These are phyloP conservation scores for Sphagnurus paluster DNA, from an alignment of 1,284 basidiomycete species.

Conservation along the genomic window DNA sequence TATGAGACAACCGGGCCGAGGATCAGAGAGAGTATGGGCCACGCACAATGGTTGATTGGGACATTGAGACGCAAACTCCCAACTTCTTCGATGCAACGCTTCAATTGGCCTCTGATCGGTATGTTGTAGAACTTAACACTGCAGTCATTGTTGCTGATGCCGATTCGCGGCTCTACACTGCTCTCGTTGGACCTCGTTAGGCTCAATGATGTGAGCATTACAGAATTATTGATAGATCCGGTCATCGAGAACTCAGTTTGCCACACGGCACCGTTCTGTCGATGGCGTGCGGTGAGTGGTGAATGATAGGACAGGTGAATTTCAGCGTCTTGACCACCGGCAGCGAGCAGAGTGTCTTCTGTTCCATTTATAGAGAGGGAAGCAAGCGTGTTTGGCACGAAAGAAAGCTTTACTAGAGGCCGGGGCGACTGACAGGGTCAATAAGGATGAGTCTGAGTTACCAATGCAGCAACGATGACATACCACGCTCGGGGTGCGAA, in stretches of 20 bases:
- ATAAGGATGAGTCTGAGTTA: constrained; percentile 1
- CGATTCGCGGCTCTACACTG: constrained; percentile 69
- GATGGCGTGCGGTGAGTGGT: constrained; percentile 24
- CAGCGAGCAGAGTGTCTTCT: constrained; percentile 69
- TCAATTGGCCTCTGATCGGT: constrained; percentile 45
- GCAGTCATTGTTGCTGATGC: constrained; percentile 83
- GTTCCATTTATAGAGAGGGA: constrained; percentile 51
- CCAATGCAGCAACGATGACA: constrained; percentile 25
- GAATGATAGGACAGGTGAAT: constrained; percentile 60
- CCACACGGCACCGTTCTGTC: constrained; percentile 45
- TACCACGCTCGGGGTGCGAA: constrained; percentile 52
- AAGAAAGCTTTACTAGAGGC: constrained; percentile 53
- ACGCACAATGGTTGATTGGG: constrained; percentile 51
- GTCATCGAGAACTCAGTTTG: constrained; percentile 53
- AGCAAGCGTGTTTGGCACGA: constrained; percentile 69
- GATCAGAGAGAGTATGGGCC: constrained; percentile 4
- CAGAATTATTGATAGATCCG: constrained; percentile 84
- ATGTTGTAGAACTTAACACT: constrained; percentile 78
- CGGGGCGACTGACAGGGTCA: constrained; percentile 42
- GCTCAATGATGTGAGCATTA: constrained; percentile 65
- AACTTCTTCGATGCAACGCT: constrained; percentile 46
- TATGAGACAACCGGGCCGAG: neutral
- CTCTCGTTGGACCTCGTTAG: constrained; percentile 56
- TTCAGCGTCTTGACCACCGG: constrained; percentile 81
- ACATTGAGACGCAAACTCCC: constrained; percentile 64